Percentiles rank a stretch among this genome's conserved stretches.
phyloP scores from a whole-genome alignment of 352 stramenopile species.

The Achlya hypogyna region DNA sequence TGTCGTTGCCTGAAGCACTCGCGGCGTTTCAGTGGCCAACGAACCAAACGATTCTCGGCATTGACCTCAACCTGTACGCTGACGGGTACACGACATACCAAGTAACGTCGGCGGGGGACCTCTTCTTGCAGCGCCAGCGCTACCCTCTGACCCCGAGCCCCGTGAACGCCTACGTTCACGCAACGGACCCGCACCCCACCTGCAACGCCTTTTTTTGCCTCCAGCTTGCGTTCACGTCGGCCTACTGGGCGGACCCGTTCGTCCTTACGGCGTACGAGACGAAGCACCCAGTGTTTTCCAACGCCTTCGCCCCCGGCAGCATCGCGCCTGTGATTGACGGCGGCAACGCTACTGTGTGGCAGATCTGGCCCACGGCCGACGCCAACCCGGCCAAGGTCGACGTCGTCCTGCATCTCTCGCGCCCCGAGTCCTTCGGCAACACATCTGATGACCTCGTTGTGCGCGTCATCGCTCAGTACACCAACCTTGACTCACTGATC shows the following conservation, averaged over 20 bases:
- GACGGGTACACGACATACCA: not conserved
- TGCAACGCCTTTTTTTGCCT: not conserved
- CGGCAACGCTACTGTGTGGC: not conserved
- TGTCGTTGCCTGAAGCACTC: not conserved
- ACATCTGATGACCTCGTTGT: not conserved
- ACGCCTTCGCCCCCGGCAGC: not conserved
- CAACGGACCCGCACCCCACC: not conserved
- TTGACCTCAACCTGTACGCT: not conserved
- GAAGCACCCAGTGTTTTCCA: not conserved
- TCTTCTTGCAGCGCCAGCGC: not conserved
- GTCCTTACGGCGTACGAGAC: not conserved
- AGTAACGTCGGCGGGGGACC: not conserved
- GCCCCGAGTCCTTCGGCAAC: not conserved
- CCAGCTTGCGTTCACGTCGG: not conserved
- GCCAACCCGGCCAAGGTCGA: not conserved
- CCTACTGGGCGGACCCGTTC: not conserved
- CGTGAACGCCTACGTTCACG: not conserved
- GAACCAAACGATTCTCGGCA: not conserved
- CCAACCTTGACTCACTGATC: no score
- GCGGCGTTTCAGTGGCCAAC: not conserved
- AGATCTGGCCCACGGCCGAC: not conserved
- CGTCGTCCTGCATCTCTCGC: not conserved
- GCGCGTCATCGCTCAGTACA: conserved; percentile 1
- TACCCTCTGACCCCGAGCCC: not conserved
- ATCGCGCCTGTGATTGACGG: not conserved